phyloP scores from a whole-genome alignment of 2,329 filamentous ascomycete species.

The Bipolaris zeicola region DNA sequence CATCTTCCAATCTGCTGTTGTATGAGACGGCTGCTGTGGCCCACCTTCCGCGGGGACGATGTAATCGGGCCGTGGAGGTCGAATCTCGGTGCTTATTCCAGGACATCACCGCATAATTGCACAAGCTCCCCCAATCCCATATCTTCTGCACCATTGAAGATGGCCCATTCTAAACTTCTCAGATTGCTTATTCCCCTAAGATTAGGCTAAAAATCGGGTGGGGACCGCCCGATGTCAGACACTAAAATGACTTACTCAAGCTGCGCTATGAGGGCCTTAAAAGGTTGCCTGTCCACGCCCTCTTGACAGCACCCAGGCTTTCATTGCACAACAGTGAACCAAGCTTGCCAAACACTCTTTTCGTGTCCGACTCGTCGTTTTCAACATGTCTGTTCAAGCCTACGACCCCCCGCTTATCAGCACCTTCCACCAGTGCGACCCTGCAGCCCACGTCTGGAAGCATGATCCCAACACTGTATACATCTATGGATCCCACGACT shows the following conservation, averaged over 20 bases:
- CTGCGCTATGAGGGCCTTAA: background rate
- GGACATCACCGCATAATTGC: background rate
- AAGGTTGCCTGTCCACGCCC: background rate
- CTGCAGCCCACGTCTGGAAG: slow-evolving; percentile 15
- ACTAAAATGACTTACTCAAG: background rate
- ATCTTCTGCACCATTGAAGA: background rate
- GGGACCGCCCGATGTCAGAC: background rate
- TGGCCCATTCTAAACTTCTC: background rate
- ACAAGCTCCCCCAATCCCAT: background rate
- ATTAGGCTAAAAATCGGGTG: slow-evolving; percentile 3
- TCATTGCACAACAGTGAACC: background rate
- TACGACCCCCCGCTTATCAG: slow-evolving; percentile 15
- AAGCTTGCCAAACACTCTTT: background rate
- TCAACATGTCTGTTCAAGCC: slow-evolving; percentile 5
- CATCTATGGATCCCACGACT: slow-evolving; percentile 13
- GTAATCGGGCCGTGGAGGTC: background rate
- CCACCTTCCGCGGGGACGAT: background rate
- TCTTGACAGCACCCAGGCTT: background rate
- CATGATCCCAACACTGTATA: slow-evolving; percentile 13
- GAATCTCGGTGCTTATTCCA: slow-evolving; percentile 1
- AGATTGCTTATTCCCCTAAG: background rate
- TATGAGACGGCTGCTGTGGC: background rate
- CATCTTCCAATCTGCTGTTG: background rate
- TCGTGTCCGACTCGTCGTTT: background rate
- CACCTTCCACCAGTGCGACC: slow-evolving; percentile 13